Evolutionary conservation across 331 rosid genomes (phyloP).

Genomic region (Saraca asoca): DNA sequence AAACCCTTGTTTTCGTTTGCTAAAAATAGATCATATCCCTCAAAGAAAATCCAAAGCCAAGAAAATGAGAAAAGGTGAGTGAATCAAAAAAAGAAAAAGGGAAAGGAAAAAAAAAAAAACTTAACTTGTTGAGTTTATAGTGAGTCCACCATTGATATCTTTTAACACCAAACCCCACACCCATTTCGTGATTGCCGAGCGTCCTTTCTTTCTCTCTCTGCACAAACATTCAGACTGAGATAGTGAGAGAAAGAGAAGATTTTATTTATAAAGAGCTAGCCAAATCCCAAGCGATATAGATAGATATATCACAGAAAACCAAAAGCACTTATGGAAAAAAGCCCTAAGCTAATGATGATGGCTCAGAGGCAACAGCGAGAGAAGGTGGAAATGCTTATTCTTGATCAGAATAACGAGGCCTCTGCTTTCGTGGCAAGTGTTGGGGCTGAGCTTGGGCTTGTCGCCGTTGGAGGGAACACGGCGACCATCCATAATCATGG

Average conservation of each 20-base stretch:
- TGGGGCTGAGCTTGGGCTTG: conserved; percentile 42
- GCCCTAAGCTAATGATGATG: conserved; percentile 54
- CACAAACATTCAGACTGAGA: conserved; percentile 48
- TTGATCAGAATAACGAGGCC: conserved; percentile 67
- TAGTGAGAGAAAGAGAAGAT: conserved; percentile 5
- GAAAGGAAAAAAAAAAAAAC: no score
- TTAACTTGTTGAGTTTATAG: conserved; percentile 28
- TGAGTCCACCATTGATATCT: conserved; percentile 44
- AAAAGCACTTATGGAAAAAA: conserved; percentile 27
- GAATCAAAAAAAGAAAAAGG: neutral
- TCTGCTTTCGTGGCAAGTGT: conserved; percentile 65
- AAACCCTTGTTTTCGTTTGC: conserved; percentile 37
- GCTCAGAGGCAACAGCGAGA: conserved; percentile 40
- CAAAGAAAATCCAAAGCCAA: conserved; percentile 26
- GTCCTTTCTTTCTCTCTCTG: conserved; percentile 45
- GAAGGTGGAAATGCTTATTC: no score
- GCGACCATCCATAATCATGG: conserved; percentile 14
- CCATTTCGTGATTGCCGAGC: conserved; percentile 83
- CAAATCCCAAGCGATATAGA: no score
- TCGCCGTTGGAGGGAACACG: conserved; percentile 44
- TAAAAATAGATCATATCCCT: conserved; percentile 51
- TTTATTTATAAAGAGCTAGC: neutral
- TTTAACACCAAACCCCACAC: conserved; percentile 45
- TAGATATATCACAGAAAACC: conserved; percentile 51
- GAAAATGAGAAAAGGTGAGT: neutral